A percentile compares a stretch with the other conserved stretches of the same genome.
phyloP scores from a whole-genome alignment of 176 grass and related monocot genomes.

The Aegilops sharonensis region DNA sequence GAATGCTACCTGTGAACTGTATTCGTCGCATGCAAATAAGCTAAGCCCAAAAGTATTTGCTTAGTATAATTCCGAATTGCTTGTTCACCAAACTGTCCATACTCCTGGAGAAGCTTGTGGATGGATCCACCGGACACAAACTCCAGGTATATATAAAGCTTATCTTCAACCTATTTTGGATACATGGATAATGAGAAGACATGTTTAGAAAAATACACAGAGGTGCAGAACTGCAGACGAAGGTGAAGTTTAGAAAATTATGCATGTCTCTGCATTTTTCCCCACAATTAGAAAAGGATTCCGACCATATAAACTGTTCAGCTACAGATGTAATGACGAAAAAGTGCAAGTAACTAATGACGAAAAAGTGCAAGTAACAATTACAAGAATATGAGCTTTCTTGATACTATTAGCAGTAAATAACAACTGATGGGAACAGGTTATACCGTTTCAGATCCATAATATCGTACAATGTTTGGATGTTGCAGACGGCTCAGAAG shows the following conservation, averaged over 20 bases:
- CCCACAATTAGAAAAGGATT: not conserved
- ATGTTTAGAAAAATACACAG: constrained; percentile 21
- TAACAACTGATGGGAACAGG: constrained; percentile 18
- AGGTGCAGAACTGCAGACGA: not conserved
- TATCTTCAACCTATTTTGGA: constrained; percentile 73
- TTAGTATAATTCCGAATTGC: constrained; percentile 97
- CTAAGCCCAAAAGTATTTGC: constrained; percentile 93
- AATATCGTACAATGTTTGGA: constrained; percentile 96
- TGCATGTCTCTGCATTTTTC: not conserved
- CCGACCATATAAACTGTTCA: constrained; percentile 6
- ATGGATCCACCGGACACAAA: constrained; percentile 99
- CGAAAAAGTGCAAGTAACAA: not conserved
- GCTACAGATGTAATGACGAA: not conserved
- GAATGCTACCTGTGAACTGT: constrained; percentile 85
- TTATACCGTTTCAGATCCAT: constrained; percentile 96
- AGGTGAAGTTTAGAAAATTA: not conserved
- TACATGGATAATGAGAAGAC: constrained; percentile 21
- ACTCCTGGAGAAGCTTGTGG: constrained; percentile 97
- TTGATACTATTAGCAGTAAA: constrained; percentile 14
- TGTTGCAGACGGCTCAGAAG: constrained; percentile 86
- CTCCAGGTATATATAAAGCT: constrained; percentile 97
- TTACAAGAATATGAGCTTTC: constrained; percentile 3
- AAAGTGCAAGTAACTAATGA: constrained; percentile 2
- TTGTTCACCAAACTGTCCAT: constrained; percentile 89
- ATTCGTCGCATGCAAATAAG: constrained; percentile 96